phyloP scores from a whole-genome alignment of 441 rosid genomes.

The Breynia disticha region DNA sequence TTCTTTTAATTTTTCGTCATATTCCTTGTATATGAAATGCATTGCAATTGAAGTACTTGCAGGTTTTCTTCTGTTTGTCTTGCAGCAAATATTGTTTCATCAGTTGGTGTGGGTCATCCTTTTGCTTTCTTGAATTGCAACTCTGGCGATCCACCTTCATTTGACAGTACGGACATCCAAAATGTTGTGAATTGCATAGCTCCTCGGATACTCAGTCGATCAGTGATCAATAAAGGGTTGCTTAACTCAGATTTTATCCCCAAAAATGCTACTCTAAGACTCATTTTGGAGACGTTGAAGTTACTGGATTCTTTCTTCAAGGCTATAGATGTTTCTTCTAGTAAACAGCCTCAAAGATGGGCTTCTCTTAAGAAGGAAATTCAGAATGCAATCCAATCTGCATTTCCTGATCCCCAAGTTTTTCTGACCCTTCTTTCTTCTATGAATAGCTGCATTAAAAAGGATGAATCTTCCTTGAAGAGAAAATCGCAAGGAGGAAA shows the following conservation, averaged over 20 bases:
- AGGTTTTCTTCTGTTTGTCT: conserved; percentile 77
- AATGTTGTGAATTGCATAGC: conserved; percentile 56
- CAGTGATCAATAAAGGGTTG: conserved; percentile 72
- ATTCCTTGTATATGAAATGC: conserved; percentile 13
- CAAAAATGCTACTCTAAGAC: conserved; percentile 76
- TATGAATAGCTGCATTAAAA: conserved; percentile 25
- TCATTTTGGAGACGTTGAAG: conserved; percentile 67
- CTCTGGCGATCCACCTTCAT: conserved; percentile 32
- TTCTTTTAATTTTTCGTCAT: conserved; percentile 12
- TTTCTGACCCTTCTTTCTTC: conserved; percentile 53
- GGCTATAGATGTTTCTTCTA: conserved; percentile 29
- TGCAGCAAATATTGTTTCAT: conserved; percentile 66
- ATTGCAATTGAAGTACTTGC: conserved; percentile 47
- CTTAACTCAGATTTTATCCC: conserved; percentile 76
- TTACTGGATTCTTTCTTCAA: conserved; percentile 52
- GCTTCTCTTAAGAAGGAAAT: conserved; percentile 47
- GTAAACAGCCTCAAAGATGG: conserved; percentile 31
- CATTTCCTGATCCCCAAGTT: conserved; percentile 84
- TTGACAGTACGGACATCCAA: conserved; percentile 41
- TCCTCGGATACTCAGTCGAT: conserved; percentile 66
- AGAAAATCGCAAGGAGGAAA: conserved; percentile 36
- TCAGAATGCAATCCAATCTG: conserved; percentile 53
- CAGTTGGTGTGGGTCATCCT: conserved; percentile 41
- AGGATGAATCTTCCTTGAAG: conserved; percentile 29
- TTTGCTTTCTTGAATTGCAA: conserved; percentile 47